Percentiles rank a stretch among this genome's conserved stretches.
These are phyloP conservation scores for Chaetomium globosum DNA, from an alignment of 2,329 filamentous ascomycete species.

Conservation along the genomic window DNA sequence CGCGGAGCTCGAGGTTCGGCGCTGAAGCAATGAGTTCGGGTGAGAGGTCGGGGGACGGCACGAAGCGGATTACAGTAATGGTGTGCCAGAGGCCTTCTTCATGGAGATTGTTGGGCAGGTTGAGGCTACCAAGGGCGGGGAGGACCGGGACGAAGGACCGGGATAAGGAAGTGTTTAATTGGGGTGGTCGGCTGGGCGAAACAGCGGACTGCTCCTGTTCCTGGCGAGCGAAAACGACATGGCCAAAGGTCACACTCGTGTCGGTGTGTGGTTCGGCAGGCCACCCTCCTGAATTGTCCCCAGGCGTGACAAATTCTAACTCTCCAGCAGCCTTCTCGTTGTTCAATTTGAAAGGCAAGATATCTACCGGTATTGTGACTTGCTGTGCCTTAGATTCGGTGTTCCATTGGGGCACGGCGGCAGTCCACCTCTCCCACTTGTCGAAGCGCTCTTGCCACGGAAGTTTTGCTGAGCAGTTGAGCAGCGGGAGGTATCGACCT, in stretches of 20 bases:
- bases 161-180: constrained; percentile 30
- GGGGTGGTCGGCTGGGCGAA: constrained; percentile 22
- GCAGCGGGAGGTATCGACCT: constrained; percentile 42
- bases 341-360: constrained; percentile 33
- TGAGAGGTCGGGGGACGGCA: constrained; percentile 41
- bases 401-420: constrained; percentile 21
- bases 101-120: constrained; percentile 43
- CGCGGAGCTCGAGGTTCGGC: constrained; percentile 45
- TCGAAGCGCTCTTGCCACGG: constrained; percentile 44
- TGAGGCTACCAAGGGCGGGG: constrained; percentile 53
- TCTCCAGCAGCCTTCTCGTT: constrained; percentile 12
- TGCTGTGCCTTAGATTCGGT: background rate
- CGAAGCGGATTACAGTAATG: constrained; percentile 53
- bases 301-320: background rate
- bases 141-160: constrained; percentile 51
- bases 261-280: constrained; percentile 31
- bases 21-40: constrained; percentile 25
- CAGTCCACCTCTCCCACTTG: constrained; percentile 43
- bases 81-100: constrained; percentile 36
- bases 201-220: constrained; percentile 3
- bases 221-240: constrained; percentile 48
- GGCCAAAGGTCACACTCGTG: constrained; percentile 54
- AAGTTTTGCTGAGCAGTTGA: constrained; percentile 40
- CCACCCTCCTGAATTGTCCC: constrained; percentile 25
- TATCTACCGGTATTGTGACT: constrained; percentile 19